Base-by-base conservation (phyloP, 2,329 filamentous ascomycete genomes). In the Epichloe gansuensis region DNA sequence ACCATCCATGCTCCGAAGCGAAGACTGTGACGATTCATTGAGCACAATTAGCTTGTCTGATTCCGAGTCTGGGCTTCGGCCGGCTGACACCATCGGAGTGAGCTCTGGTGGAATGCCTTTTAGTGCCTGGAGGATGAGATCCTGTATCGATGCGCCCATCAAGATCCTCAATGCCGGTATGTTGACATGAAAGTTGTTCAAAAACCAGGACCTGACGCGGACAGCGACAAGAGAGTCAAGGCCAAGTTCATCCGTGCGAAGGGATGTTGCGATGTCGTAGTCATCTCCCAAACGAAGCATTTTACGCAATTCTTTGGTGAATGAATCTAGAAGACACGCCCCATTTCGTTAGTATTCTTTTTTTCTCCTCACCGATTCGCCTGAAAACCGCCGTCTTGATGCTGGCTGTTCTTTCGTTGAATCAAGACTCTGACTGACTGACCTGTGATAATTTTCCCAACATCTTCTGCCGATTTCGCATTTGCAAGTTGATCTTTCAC, bases 171-270 rank as follows among this genome's bases (percentile, higher is more conserved):
- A 61, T 1, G 77, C 69, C 0, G 74, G 71, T 1, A 78, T 66
- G 46, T 77, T 70, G 0, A 71, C 61, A 0, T 70, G 57, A 0
- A 63, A 48, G 13, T 72, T 63, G 49, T 75, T 75, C 25, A 71
- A 48, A 56, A 78, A 76, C 76, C 76, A 80, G 1, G 70, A 64
- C 2, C 75, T 68, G 2, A 73, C 70, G 65, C 63, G 62, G 0
- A 67, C 63, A n/a, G 65, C 65, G 0, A 67, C 55, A 8, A 69
- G 53, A 0, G 64, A 64, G 50, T 68, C 66, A 7, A 66, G 55
- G 1, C 64, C 65, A 2, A 66, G 51, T 5, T 65, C 47, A 39
- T 35, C 34, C 6, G 23, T 50, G 12, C 46, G 46, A 25, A 31
- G 11, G 13, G 28, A 31, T 15, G 44, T 34, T 9, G 5, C 12